phyloP scores from a whole-genome alignment of 2,329 filamentous ascomycete species.

The Niveomyces coronatus region DNA sequence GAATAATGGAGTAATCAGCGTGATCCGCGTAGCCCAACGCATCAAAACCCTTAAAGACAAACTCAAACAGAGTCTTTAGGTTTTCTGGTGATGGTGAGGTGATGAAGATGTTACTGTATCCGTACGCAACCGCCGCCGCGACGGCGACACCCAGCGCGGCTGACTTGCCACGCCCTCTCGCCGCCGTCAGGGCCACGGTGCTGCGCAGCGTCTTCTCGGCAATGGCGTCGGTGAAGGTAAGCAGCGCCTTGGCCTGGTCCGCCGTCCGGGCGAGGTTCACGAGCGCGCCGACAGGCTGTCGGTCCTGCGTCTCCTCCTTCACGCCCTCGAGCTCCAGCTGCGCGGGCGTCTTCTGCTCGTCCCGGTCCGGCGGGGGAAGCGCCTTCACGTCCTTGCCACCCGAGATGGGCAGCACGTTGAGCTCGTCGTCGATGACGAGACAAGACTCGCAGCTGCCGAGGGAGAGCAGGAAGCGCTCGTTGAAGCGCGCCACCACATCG shows the following conservation, averaged over 20 bases:
- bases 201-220: constrained; percentile 90
- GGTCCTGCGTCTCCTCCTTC: constrained; percentile 78
- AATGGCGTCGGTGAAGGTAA: constrained; percentile 94
- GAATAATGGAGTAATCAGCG: constrained; percentile 93
- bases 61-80: constrained; percentile 96
- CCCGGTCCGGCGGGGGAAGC: constrained; percentile 64
- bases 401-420: constrained; percentile 95
- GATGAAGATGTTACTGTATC: constrained; percentile 99
- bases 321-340: constrained; percentile 72
- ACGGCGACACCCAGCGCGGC: constrained; percentile 91
- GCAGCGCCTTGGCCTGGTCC: constrained; percentile 91
- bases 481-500: constrained; percentile 92
- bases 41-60: constrained; percentile 97
- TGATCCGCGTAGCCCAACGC: constrained; percentile 89
- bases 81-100: constrained; percentile 97
- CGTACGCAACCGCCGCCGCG: constrained; percentile 86
- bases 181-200: constrained; percentile 88
- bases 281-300: constrained; percentile 75
- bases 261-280: constrained; percentile 80
- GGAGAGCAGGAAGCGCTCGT: constrained; percentile 92
- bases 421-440: constrained; percentile 91
- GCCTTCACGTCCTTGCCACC: constrained; percentile 83
- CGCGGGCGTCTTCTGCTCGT: constrained; percentile 60
- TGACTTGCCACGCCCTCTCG: constrained; percentile 91
- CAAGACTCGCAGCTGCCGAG: constrained; percentile 92